Percentiles rank a stretch among this genome's conserved stretches.
Conservation (phyloP, 1,284 basidiomycete species). For the Boletellus sp. region DNA sequence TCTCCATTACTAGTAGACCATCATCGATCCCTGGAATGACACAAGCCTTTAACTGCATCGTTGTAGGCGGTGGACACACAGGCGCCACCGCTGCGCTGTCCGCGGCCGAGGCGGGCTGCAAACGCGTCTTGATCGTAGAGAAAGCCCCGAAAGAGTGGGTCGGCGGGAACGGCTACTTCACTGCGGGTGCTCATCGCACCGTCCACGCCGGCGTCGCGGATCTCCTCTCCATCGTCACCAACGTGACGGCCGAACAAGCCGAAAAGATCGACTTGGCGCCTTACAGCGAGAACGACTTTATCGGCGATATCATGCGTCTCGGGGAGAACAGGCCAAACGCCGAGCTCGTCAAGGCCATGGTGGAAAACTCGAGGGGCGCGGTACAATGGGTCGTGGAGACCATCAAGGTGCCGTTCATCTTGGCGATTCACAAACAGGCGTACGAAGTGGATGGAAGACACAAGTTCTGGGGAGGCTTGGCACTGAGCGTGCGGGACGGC, state of each 20-base stretch:
- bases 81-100: slow-evolving; percentile 63
- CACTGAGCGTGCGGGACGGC: slow-evolving; percentile 54
- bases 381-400: slow-evolving; percentile 52
- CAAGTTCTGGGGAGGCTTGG: slow-evolving; percentile 69
- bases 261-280: slow-evolving; percentile 54
- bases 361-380: slow-evolving; percentile 52
- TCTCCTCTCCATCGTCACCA: slow-evolving; percentile 52
- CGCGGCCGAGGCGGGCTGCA: slow-evolving; percentile 56
- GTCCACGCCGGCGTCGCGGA: slow-evolving; percentile 56
- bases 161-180: slow-evolving; percentile 71
- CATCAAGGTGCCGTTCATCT: slow-evolving; percentile 51
- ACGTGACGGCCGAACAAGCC: slow-evolving; percentile 42
- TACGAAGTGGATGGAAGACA: slow-evolving; percentile 59
- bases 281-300: slow-evolving; percentile 54
- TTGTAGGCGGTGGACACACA: slow-evolving; percentile 67
- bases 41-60: slow-evolving; percentile 48
- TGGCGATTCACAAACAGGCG: slow-evolving; percentile 64
- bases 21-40: slow-evolving; percentile 14
- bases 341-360: slow-evolving; percentile 48
- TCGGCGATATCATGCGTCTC: slow-evolving; percentile 57
- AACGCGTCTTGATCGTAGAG: slow-evolving; percentile 59
- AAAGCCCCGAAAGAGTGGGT: slow-evolving; percentile 62
- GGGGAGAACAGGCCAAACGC: slow-evolving; percentile 47
- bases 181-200: slow-evolving; percentile 62
- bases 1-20: too few relatives aligned